A percentile compares a stretch with the other conserved stretches of the same genome.
phyloP scores from a whole-genome alignment of 1,284 basidiomycete genomes.

The Malassezia nana region DNA sequence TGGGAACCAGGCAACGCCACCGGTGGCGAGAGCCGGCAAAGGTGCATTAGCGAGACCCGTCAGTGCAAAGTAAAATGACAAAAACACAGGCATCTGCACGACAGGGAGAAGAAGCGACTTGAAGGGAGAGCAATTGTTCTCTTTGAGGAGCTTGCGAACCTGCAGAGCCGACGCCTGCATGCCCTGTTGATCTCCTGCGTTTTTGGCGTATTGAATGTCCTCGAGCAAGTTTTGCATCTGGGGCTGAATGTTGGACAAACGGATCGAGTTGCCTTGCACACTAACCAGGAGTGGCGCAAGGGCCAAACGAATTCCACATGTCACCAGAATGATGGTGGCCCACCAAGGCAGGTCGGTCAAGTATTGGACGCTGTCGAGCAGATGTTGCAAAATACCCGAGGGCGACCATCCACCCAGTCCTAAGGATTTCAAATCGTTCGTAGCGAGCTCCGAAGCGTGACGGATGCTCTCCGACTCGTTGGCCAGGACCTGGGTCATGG shows the following conservation, averaged over 20 bases:
- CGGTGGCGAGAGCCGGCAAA: constrained; percentile 63
- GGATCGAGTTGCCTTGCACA: constrained; percentile 60
- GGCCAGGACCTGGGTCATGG: background rate
- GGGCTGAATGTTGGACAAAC: constrained; percentile 60
- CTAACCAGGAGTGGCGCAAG: constrained; percentile 64
- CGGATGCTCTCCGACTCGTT: constrained; percentile 1
- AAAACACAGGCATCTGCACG: constrained; percentile 64
- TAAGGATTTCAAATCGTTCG: constrained; percentile 60
- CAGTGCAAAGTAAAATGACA: constrained; percentile 77
- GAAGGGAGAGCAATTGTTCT: constrained; percentile 61
- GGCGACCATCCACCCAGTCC: constrained; percentile 58
- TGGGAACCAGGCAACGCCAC: constrained; percentile 65
- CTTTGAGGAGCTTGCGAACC: constrained; percentile 59
- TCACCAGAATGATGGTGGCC: constrained; percentile 59
- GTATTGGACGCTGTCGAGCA: constrained; percentile 65
- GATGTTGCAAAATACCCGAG: constrained; percentile 55
- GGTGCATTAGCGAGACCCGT: constrained; percentile 63
- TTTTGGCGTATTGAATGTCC: constrained; percentile 52
- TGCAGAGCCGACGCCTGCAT: constrained; percentile 56
- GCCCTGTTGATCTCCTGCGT: constrained; percentile 54
- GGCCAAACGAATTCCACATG: constrained; percentile 60
- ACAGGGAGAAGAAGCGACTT: constrained; percentile 58
- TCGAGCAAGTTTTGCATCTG: constrained; percentile 57
- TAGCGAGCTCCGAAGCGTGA: constrained; percentile 5
- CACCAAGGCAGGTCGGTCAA: constrained; percentile 54